phyloP scores from a whole-genome alignment of 257 asterid species.

The Capsicum baccatum region DNA sequence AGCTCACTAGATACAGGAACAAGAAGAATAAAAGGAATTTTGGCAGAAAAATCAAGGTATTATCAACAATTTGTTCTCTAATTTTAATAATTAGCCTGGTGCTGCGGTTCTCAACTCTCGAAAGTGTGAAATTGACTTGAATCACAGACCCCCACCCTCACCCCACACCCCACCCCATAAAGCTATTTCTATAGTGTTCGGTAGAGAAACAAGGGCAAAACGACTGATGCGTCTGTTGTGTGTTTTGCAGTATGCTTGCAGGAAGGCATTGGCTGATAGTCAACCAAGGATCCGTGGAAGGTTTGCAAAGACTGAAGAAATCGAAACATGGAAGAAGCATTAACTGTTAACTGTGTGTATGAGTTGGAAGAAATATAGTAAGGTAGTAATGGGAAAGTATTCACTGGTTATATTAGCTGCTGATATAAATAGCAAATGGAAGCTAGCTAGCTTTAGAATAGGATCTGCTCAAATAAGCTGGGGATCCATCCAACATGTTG shows the following conservation, averaged over 20 bases:
- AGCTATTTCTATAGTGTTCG: background rate
- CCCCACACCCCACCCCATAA: background rate
- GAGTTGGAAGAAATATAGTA: slow-evolving; percentile 27
- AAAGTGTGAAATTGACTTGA: slow-evolving; percentile 15
- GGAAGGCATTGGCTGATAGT: slow-evolving; percentile 94
- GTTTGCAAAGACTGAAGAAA: slow-evolving; percentile 77
- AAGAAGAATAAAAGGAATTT: slow-evolving; percentile 89
- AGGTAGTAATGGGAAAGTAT: slow-evolving; percentile 16
- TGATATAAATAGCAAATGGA: slow-evolving; percentile 22
- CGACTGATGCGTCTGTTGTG: background rate
- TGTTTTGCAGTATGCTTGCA: slow-evolving; percentile 78
- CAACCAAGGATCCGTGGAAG: slow-evolving; percentile 95
- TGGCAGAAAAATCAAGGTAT: slow-evolving; percentile 90
- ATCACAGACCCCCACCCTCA: background rate
- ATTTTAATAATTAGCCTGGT: background rate
- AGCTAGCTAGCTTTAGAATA: slow-evolving; percentile 23
- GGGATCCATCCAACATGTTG: slow-evolving; percentile 25
- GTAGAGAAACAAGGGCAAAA: background rate
- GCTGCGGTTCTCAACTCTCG: background rate
- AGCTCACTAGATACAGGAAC: slow-evolving; percentile 82
- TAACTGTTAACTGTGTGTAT: slow-evolving; percentile 29
- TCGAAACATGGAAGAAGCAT: slow-evolving; percentile 51
- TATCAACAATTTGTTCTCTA: background rate
- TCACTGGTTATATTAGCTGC: slow-evolving; percentile 7
- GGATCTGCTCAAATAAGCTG: slow-evolving; percentile 33